Base-by-base conservation (phyloP, 306 rosid genomes). In the Sphenostylis stenocarpa region DNA sequence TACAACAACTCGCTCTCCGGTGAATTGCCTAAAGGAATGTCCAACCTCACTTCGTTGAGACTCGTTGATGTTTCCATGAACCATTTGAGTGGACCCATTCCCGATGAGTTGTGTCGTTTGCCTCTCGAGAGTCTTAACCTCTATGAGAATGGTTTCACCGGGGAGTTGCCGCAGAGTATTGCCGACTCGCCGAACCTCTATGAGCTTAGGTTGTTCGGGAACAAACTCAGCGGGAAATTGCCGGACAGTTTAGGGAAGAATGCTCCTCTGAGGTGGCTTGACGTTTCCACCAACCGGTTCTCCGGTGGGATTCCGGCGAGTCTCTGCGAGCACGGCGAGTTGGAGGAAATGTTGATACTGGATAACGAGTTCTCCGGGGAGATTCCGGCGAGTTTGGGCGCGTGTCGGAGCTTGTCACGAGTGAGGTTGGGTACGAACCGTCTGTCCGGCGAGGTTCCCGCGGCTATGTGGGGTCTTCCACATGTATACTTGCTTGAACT, bases 61-160 rank as follows among this genome's bases (percentile, higher is more conserved):
- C 84, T 88, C 3, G 24, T 92, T 26, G 98, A 95, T 38, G 84
- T 85, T 15, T 86, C 98, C 4, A 95, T 92, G 98, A 95, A 95
- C 81, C 47, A 29, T 44, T 43, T 95, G 3, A 47, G 45, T 0
- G 98, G 98, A 13, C 26, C 67, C 31, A 84, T 95, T 79, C 96
- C 97, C 0, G 92, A 89, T 5, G 96, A 86, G 69, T 53, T 92
- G 64, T 89, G 93, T 63, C 69, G 73, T 3, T 56, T 95, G 44
- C 91, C 81, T 36, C 82, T 95, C 5, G 92, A 86, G 72, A 92
- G 97, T 48, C 86, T 95, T 33, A 90, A 95, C 72, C 88, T 88
- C 4, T 95, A 90, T 79, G 89, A 92, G 88, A 95, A 95, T 60
- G 41, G 45, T 11, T 85, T 95, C 7, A 81, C 82, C 63, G 98